Conservation (phyloP, 495 filamentous ascomycete species). For the Hypomontagnella submonticulosa region DNA sequence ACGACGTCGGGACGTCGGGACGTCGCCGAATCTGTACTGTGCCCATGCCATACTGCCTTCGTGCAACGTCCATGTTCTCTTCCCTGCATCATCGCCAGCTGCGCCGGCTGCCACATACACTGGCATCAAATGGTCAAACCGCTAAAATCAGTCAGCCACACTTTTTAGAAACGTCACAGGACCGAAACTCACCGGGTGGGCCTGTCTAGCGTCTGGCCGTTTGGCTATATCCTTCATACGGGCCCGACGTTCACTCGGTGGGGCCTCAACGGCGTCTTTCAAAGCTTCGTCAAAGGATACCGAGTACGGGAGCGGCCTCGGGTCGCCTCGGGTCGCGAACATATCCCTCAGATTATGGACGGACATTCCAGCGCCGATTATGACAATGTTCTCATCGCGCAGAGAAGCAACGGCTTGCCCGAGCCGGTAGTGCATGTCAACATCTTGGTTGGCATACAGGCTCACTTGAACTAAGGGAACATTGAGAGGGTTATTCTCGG, state of each 20-base stretch:
- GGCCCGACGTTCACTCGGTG: conserved; percentile 65
- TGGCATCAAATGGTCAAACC: conserved; percentile 82
- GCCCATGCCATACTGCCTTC: conserved; percentile 80
- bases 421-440: conserved; percentile 74
- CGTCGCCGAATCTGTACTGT: conserved; percentile 77
- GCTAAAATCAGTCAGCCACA: conserved; percentile 42
- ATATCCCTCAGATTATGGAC: conserved; percentile 85
- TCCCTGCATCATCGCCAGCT: conserved; percentile 69
- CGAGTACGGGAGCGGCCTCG: conserved; percentile 70
- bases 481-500: conserved; percentile 76
- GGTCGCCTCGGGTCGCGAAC: conserved; percentile 56
- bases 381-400: conserved; percentile 76
- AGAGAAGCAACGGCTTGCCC: conserved; percentile 75
- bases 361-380: conserved; percentile 86
- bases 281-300: conserved; percentile 81
- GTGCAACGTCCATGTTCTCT: conserved; percentile 70
- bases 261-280: conserved; percentile 71
- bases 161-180: background rate
- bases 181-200: conserved; percentile 69
- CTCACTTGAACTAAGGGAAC: conserved; percentile 86
- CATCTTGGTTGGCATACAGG: conserved; percentile 75
- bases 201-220: conserved; percentile 74
- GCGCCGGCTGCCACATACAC: conserved; percentile 80
- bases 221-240: conserved; percentile 69
- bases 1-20: conserved; percentile 47